phyloP scores from a whole-genome alignment of 139 green algal genomes.

The Chlorella sp. region DNA sequence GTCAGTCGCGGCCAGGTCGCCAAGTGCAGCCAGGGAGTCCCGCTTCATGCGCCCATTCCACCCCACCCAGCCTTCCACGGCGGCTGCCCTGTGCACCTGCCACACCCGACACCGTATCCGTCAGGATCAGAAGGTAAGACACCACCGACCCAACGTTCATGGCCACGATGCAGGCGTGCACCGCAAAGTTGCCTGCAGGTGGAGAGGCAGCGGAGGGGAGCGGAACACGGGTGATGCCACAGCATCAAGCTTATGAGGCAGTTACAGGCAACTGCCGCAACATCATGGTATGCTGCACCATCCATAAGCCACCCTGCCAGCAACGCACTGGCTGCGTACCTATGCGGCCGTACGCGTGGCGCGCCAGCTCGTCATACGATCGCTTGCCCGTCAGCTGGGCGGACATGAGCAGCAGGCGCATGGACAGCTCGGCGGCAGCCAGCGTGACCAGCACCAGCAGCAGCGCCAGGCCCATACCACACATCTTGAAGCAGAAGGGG shows the following conservation, averaged over 20 bases:
- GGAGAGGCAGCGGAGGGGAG: too few relatives aligned
- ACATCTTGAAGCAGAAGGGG: slow-evolving; percentile 52
- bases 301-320: too few relatives aligned
- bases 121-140: slow-evolving; percentile 88
- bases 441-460: slow-evolving; percentile 77
- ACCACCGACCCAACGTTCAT: slow-evolving; percentile 68
- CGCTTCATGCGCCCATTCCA: too few relatives aligned
- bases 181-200: slow-evolving; percentile 1
- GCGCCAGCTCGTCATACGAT: slow-evolving; percentile 77
- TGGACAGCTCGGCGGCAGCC: slow-evolving; percentile 68
- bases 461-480: slow-evolving; percentile 71
- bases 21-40: too few relatives aligned
- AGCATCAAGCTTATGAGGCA: too few relatives aligned
- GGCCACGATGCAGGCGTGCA: slow-evolving; percentile 48
- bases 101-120: slow-evolving; percentile 79
- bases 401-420: slow-evolving; percentile 79
- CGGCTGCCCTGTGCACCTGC: slow-evolving; percentile 31
- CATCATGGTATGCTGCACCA: too few relatives aligned
- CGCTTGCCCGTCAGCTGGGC: slow-evolving; percentile 68
- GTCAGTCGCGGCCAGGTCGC: too few relatives aligned
- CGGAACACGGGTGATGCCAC: too few relatives aligned
- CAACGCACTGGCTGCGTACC: neutral
- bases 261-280: too few relatives aligned
- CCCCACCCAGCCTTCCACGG: too few relatives aligned
- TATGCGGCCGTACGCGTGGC: slow-evolving; percentile 39